These are phyloP conservation scores for Linum usitatissimum DNA, from an alignment of 345 rosid species.

Conservation along the genomic window DNA sequence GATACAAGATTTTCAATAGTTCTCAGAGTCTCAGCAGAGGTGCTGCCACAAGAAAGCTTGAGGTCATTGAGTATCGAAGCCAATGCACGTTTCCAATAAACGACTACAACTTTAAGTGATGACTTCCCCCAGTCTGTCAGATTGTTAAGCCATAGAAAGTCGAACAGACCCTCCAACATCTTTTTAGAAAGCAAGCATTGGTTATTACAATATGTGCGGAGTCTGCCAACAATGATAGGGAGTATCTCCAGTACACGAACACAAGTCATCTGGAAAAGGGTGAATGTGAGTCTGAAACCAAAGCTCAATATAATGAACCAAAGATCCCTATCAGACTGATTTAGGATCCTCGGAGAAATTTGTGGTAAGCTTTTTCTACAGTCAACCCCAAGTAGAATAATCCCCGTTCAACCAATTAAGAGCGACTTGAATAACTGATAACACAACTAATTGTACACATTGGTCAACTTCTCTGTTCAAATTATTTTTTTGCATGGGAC, in stretches of 20 bases:
- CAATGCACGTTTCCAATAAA: slow-evolving; percentile 77
- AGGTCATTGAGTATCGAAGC: slow-evolving; percentile 44
- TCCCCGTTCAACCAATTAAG: neutral
- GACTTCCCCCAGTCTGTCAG: slow-evolving; percentile 91
- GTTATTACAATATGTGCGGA: slow-evolving; percentile 23
- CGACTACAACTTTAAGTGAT: slow-evolving; percentile 63
- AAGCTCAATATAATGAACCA: slow-evolving; percentile 1
- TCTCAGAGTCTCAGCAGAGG: slow-evolving; percentile 25
- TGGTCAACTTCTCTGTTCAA: neutral
- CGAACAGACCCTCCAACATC: slow-evolving; percentile 25
- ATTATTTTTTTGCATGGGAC: neutral
- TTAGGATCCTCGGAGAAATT: neutral
- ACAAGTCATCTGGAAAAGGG: slow-evolving; percentile 72
- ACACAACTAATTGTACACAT: neutral
- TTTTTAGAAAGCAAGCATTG: slow-evolving; percentile 28
- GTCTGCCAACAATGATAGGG: slow-evolving; percentile 56
- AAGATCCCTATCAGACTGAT: neutral
- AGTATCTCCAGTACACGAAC: slow-evolving; percentile 82
- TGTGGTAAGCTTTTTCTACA: neutral
- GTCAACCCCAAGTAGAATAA: neutral
- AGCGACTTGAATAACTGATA: neutral
- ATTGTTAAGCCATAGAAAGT: slow-evolving; percentile 77
- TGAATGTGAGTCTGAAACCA: slow-evolving; percentile 10
- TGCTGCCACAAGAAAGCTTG: slow-evolving; percentile 32
- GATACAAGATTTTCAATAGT: slow-evolving; percentile 51